phyloP scores from a whole-genome alignment of 2,329 filamentous ascomycete species.

The Magnaporthales sp. region DNA sequence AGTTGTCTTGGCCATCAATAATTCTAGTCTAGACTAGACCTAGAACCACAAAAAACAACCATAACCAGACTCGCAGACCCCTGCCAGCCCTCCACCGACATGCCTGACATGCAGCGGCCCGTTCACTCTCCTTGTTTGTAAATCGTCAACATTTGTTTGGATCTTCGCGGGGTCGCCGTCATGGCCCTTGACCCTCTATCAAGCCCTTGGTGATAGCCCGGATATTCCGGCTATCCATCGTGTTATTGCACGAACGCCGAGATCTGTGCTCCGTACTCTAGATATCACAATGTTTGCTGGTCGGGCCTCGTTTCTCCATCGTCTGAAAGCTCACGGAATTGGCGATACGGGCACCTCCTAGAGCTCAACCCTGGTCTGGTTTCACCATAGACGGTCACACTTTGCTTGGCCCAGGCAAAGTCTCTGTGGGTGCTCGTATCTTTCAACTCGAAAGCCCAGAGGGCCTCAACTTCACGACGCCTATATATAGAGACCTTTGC shows the following conservation, averaged over 20 bases:
- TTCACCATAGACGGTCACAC: neutral
- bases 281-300: neutral
- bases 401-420: neutral
- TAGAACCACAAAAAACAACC: neutral
- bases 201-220: neutral
- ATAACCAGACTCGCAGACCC: neutral
- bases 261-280: neutral
- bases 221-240: neutral
- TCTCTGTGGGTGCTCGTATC: neutral
- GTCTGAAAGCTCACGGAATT: neutral
- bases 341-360: neutral
- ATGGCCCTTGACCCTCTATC: neutral
- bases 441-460: neutral
- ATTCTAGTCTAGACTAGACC: neutral
- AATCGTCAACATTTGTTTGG: neutral
- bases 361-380: neutral
- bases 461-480: neutral
- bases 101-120: neutral
- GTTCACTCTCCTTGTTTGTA: neutral
- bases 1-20: neutral
- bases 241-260: neutral
- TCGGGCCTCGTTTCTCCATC: neutral
- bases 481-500: constrained; percentile 1
- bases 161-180: neutral
- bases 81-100: neutral